Evolutionary conservation across 2,329 filamentous ascomycete species (phyloP).

Genomic region (Pseudopithomyces chartarum): DNA sequence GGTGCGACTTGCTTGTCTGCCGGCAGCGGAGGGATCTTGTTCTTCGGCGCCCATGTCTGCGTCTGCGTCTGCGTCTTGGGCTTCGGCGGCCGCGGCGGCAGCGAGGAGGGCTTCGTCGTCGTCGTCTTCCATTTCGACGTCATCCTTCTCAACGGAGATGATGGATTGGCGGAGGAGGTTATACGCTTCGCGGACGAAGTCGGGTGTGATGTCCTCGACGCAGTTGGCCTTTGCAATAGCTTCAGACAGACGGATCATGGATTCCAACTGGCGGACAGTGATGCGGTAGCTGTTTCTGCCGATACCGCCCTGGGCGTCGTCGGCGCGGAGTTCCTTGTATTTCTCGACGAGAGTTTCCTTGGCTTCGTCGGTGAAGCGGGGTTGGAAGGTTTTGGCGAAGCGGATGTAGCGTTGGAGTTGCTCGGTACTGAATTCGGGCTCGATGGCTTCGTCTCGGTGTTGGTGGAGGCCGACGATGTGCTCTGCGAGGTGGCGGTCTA

Average conservation of each 20-base stretch:
- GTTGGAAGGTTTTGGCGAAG: conserved; percentile 92
- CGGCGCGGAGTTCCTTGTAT: conserved; percentile 92
- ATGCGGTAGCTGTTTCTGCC: conserved; percentile 97
- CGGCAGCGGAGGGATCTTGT: too few species aligned
- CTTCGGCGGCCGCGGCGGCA: conserved; percentile 55
- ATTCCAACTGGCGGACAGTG: conserved; percentile 93
- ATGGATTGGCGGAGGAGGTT: conserved; percentile 92
- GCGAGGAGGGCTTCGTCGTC: conserved; percentile 66
- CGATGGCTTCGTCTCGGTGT: conserved; percentile 85
- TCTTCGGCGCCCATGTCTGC: conserved; percentile 32
- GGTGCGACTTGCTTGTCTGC: conserved; percentile 47
- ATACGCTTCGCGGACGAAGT: conserved; percentile 90
- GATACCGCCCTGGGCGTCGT: conserved; percentile 92
- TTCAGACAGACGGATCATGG: conserved; percentile 91
- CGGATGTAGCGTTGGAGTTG: conserved; percentile 96
- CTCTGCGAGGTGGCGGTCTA: conserved; percentile 88
- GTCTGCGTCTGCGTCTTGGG: conserved; percentile 50
- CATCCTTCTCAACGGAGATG: conserved; percentile 96
- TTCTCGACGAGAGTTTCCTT: conserved; percentile 84
- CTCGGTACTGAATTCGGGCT: conserved; percentile 94
- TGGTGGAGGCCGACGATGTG: conserved; percentile 96
- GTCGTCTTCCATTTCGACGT: conserved; percentile 88
- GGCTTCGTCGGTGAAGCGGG: conserved; percentile 87
- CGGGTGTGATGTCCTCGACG: conserved; percentile 82
- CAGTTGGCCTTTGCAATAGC: conserved; percentile 99